These are phyloP conservation scores for Coemansia sp. DNA, from an alignment of 192 early-diverging fungal species.

Conservation along the genomic window DNA sequence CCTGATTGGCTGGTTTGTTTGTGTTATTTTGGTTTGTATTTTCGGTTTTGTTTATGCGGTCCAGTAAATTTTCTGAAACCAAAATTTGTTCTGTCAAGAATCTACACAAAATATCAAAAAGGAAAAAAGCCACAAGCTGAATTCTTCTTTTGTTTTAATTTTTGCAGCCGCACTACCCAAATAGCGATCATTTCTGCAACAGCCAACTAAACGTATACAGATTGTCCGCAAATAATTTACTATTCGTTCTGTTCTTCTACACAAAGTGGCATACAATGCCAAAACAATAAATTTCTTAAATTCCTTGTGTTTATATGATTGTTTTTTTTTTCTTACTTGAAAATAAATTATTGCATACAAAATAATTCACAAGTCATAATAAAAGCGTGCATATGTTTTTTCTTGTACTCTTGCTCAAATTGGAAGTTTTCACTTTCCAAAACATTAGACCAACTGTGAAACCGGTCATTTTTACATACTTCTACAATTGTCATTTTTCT, in stretches of 20 bases:
- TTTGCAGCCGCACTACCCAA: not conserved
- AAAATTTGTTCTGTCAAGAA: not conserved
- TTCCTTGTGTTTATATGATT: not conserved
- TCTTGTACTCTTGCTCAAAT: not conserved
- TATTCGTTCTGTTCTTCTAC: not conserved
- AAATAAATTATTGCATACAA: not conserved
- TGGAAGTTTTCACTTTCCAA: not conserved
- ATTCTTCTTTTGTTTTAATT: not conserved
- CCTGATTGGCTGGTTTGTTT: not conserved
- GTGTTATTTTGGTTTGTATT: not conserved
- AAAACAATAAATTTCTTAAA: not conserved
- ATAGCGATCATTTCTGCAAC: not conserved
- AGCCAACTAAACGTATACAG: not conserved
- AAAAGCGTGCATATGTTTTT: not conserved
- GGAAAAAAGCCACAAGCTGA: not conserved
- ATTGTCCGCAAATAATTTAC: not conserved
- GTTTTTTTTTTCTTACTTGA: not conserved
- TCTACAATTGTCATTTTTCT: not conserved
- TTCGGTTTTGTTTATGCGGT: not conserved
- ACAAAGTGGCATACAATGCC: not conserved
- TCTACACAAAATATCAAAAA: not conserved
- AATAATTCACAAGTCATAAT: not conserved
- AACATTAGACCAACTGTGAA: not conserved
- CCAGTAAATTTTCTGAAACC: not conserved
- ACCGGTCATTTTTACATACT: not conserved